phyloP scores from a whole-genome alignment of 495 filamentous ascomycete genomes.

The Margaritispora aquatica region DNA sequence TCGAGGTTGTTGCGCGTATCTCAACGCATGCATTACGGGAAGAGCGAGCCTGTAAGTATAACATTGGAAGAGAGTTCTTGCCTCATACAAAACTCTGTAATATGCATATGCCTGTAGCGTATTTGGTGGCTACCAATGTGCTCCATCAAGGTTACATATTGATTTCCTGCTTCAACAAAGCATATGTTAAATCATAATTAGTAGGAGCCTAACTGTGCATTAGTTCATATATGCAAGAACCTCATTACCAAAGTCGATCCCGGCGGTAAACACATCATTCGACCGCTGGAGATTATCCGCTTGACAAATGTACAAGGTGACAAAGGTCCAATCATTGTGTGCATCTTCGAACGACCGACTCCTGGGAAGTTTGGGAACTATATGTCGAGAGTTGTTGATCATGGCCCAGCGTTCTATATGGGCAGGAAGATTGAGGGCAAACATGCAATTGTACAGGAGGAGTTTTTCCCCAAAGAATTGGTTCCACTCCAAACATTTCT shows the following conservation, averaged over 20 bases:
- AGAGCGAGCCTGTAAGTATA: conserved; percentile 63
- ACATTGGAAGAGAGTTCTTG: no score
- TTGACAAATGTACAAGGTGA: conserved; percentile 60
- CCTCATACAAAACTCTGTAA: no score
- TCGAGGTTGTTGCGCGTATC: conserved; percentile 62
- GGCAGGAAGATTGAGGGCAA: conserved; percentile 10
- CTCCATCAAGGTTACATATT: not conserved
- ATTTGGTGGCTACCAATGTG: not conserved
- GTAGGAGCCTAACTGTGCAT: not conserved
- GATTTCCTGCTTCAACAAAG: no score
- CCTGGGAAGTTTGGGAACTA: conserved; percentile 44
- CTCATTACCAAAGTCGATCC: conserved; percentile 67
- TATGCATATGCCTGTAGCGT: not conserved
- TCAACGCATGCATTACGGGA: conserved; percentile 74
- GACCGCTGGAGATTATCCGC: conserved; percentile 65
- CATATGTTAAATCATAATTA: not conserved
- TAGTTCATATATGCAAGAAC: conserved; percentile 58
- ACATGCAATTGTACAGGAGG: conserved; percentile 9
- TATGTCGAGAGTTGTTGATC: conserved; percentile 60
- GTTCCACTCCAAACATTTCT: conserved; percentile 70
- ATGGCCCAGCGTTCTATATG: conserved; percentile 51
- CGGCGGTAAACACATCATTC: conserved; percentile 64
- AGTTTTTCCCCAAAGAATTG: conserved; percentile 40
- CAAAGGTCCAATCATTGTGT: conserved; percentile 57
- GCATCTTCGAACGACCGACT: conserved; percentile 75